Evolutionary conservation across 1,139 yeast species (phyloP), one percentile per base, ranked within the genome.

Genomic region (Spencermartinsiella ligniputridi): DNA sequence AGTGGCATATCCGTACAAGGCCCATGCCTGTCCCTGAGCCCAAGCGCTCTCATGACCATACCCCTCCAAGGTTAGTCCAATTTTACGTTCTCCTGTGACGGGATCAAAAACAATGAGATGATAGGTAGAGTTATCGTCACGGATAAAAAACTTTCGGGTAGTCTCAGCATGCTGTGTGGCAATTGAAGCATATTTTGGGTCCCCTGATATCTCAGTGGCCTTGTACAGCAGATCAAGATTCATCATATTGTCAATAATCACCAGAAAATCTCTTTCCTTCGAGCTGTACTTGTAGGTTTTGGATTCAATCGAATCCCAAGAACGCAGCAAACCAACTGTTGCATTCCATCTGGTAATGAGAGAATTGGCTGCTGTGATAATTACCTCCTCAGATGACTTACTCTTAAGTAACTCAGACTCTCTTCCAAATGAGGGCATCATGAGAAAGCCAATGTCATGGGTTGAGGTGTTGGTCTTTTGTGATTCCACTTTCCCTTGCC

Each of bases 21-120:
- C 63, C 66, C 66, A 61, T 2, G 65, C 58, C 45, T 60, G 64
- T 12, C 66, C 66, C 15, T 65, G 54, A n/a, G 61, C 50, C 66
- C 66, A 62, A 20, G 57, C 50, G 11, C 58, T 45, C 15, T 60
- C 63, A 42, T 62, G 62, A 6, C 46, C 51, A 39, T 54, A 61
- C 6, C 66, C 66, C 43, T 62, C 66, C 20, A 54, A 51, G 20
- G 65, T 62, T 44, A 56, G 53, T 22, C 53, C 56, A 3, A 54
- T 56, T 33, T 51, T 56, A 3, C 51, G 51, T 2, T 41, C 39
- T 2, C 66, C 66, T 9, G 54, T 51, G 8, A 40, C 41, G 9
- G 47, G 39, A 37, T 61, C 54, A 44, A 58, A 62, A 29, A 57
- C 57, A 6, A 62, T 54, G 21, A 60, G 50, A 45, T 62, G 66